Conservation (phyloP, 192 early-diverging fungal genomes). For the Backusella tuberculispora region DNA sequence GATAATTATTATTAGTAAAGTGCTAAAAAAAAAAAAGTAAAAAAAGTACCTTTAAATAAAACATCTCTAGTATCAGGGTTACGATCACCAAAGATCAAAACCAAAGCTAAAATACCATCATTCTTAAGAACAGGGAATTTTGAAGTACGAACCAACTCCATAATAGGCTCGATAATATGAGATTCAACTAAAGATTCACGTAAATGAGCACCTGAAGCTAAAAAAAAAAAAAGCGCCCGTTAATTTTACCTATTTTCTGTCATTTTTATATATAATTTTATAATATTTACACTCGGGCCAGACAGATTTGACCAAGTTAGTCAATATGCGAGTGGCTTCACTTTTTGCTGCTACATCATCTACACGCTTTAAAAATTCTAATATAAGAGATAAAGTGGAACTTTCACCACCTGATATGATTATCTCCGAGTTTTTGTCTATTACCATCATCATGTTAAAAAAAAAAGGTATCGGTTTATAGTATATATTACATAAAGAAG, state of each 20-base stretch:
- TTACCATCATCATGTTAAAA: slow-evolving; percentile 12
- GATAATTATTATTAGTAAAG: not conserved
- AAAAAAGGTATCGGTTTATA: not conserved
- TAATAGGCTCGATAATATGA: slow-evolving; percentile 44
- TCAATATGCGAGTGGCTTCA: slow-evolving; percentile 56
- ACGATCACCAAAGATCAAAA: slow-evolving; percentile 48
- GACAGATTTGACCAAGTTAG: slow-evolving; percentile 53
- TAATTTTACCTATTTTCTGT: not conserved
- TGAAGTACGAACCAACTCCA: slow-evolving; percentile 51
- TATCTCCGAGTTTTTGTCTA: slow-evolving; percentile 16
- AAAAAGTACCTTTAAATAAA: slow-evolving; percentile 31
- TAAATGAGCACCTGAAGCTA: slow-evolving; percentile 24
- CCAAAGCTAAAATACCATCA: slow-evolving; percentile 60
- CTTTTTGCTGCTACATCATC: slow-evolving; percentile 58
- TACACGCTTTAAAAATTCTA: slow-evolving; percentile 49
- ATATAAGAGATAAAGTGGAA: slow-evolving; percentile 9
- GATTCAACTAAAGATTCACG: slow-evolving; percentile 43
- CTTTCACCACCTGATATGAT: slow-evolving; percentile 34
- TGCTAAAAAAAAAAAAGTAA: too few relatives aligned
- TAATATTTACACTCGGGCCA: slow-evolving; percentile 45
- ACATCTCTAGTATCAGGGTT: slow-evolving; percentile 15
- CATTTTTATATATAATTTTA: not conserved
- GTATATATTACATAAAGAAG: not conserved
- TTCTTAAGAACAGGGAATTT: slow-evolving; percentile 60
- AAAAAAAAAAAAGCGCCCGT: not conserved